Base-by-base conservation (phyloP, 768 basidiomycete genomes). In the Astraeus odoratus region DNA sequence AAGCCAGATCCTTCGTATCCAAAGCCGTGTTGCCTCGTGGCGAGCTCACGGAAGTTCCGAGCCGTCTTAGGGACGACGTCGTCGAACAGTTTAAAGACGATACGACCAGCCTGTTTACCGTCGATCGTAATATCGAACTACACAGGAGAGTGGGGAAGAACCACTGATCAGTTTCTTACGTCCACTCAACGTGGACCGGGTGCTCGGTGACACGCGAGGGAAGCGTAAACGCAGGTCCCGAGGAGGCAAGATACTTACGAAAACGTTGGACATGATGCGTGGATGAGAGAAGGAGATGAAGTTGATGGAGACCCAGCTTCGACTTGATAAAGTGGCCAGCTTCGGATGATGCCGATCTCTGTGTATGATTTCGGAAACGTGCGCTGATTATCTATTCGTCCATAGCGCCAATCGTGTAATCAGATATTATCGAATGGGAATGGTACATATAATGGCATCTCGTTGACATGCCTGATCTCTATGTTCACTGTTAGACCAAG, bases 21-120 rank as follows among this genome's bases (percentile, higher is more conserved):
- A 47, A 67, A 88, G 4, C 86, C 86, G 43, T 84, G 56, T 59
- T 77, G 55, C 36, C 87, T 85, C 10, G 86, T 90, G 44, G 81
- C 81, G 39, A 96, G 77, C 65, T 90, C 87, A 43, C 94, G 84
- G 76, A 97, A 97, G 73, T 97, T 93, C 25, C 51, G 67, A 8
- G 86, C 69, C 2, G 87, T 91, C 56, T 68, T 77, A 39, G 88
- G 88, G 12, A 86, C 83, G 39, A 77, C 74, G 4, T 79, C 72
- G 69, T 94, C 90, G 64, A 71, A 93, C 22, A 98, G 80, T 71
- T 82, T 83, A 81, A 97, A 93, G 46, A 77, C 70, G 61, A 96
- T 78, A 38, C 79, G 77, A 6, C 81, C 82, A 1, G 63, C 38
- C 0, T 60, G 43, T 34, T 61, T 5, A 46, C 42, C 54, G 60